Evolutionary conservation across 2,329 filamentous ascomycete species (phyloP).

Genomic region (Thelonectria blattea): DNA sequence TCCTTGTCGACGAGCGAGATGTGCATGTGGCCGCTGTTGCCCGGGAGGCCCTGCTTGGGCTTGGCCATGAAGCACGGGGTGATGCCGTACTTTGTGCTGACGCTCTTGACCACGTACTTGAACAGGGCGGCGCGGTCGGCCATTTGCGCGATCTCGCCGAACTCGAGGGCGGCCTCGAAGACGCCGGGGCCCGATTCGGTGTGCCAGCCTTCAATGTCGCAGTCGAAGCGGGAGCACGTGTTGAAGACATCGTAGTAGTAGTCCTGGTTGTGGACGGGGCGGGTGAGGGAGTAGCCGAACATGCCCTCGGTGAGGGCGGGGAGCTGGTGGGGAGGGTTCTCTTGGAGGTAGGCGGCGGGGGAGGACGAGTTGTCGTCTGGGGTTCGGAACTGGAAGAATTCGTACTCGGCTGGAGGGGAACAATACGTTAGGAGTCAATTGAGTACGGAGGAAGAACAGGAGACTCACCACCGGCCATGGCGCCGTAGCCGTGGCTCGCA

Average conservation of each 20-base stretch:
- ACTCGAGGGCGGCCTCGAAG: constrained; percentile 93
- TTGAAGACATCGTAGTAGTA: constrained; percentile 92
- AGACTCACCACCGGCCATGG: constrained; percentile 83
- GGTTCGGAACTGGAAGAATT: constrained; percentile 89
- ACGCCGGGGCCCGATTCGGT: constrained; percentile 94
- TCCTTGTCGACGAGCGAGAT: constrained; percentile 81
- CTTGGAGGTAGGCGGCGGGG: constrained; percentile 74
- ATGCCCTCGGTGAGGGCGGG: constrained; percentile 88
- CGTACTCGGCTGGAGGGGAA: constrained; percentile 80
- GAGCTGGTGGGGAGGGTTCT: constrained; percentile 75
- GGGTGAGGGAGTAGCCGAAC: constrained; percentile 92
- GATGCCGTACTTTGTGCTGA: constrained; percentile 86
- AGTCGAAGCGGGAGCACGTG: constrained; percentile 76
- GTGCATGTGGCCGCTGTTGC: constrained; percentile 96
- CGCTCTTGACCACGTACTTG: constrained; percentile 92
- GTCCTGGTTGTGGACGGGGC: constrained; percentile 87
- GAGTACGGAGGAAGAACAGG: too few relatives aligned
- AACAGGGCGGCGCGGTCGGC: constrained; percentile 91
- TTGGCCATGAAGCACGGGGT: constrained; percentile 99
- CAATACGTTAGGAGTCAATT: not conserved
- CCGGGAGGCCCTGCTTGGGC: constrained; percentile 85
- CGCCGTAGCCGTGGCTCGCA: constrained; percentile 71
- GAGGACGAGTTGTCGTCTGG: constrained; percentile 65
- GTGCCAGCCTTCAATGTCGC: constrained; percentile 92
- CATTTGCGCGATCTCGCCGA: constrained; percentile 86